Conservation (phyloP, 306 rosid genomes). For the Quercus mongolica region DNA sequence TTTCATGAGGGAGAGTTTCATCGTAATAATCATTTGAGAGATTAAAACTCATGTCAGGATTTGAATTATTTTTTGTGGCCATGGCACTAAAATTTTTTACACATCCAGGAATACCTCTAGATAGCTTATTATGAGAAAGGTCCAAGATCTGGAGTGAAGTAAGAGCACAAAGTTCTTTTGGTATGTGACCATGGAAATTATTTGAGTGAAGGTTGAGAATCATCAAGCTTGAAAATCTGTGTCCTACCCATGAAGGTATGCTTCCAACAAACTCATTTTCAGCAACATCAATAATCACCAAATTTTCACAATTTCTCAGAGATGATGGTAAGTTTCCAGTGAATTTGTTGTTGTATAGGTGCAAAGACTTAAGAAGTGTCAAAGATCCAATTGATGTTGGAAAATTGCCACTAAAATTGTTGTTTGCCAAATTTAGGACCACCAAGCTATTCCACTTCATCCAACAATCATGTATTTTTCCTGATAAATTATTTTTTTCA, state of each 20-base stretch:
- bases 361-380: neutral
- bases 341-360: constrained; percentile 16
- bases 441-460: neutral
- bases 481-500: constrained; percentile 1
- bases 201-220: constrained; percentile 17
- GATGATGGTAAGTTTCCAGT: too few species aligned
- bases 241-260: too few species aligned
- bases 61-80: too few species aligned
- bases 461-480: constrained; percentile 15
- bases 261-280: too few species aligned
- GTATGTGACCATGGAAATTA: neutral
- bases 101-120: constrained; percentile 5
- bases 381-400: constrained; percentile 29
- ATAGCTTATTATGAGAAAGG: constrained; percentile 7
- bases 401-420: constrained; percentile 17
- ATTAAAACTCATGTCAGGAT: too few species aligned
- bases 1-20: too few species aligned
- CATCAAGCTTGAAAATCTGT: neutral
- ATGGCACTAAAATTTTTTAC: too few species aligned
- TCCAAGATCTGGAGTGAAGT: constrained; percentile 4
- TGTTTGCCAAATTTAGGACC: neutral
- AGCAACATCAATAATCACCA: too few species aligned
- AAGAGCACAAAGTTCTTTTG: constrained; percentile 8
- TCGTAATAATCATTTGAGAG: too few species aligned
- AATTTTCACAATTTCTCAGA: too few species aligned